Conservation (phyloP, 345 rosid species). For the Brassica carinata region DNA sequence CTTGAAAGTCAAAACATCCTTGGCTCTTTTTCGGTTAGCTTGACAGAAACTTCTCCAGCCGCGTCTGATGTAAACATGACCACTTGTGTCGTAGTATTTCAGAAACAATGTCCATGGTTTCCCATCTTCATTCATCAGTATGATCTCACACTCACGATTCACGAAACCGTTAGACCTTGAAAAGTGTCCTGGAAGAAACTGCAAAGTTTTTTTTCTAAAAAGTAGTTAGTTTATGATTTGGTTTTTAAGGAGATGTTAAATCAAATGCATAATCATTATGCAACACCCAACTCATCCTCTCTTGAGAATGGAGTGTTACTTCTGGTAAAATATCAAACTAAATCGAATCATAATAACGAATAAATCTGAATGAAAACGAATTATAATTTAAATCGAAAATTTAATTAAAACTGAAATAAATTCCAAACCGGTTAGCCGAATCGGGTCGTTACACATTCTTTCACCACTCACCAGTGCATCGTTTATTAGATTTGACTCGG, state of each 20-base stretch:
- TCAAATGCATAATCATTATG: not conserved
- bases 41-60: conserved; percentile 25
- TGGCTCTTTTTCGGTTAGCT: not conserved
- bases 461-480: not conserved
- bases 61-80: not conserved
- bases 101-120: conserved; percentile 13
- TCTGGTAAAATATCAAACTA: no score
- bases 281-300: no score
- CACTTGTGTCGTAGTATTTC: not conserved
- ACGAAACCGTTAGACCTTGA: conserved; percentile 17
- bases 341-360: no score
- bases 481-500: not conserved
- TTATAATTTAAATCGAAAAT: no score
- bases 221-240: not conserved
- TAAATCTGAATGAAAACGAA: no score
- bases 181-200: conserved; percentile 2
- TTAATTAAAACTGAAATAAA: no score
- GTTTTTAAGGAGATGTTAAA: not conserved
- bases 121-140: conserved; percentile 5
- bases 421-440: no score
- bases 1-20: not conserved
- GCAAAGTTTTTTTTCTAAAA: not conserved
- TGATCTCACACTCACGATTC: conserved; percentile 12
- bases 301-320: no score
- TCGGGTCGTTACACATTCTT: not conserved